Base-by-base conservation (phyloP, 208 protist genomes). In the Naegleria gruberi region DNA sequence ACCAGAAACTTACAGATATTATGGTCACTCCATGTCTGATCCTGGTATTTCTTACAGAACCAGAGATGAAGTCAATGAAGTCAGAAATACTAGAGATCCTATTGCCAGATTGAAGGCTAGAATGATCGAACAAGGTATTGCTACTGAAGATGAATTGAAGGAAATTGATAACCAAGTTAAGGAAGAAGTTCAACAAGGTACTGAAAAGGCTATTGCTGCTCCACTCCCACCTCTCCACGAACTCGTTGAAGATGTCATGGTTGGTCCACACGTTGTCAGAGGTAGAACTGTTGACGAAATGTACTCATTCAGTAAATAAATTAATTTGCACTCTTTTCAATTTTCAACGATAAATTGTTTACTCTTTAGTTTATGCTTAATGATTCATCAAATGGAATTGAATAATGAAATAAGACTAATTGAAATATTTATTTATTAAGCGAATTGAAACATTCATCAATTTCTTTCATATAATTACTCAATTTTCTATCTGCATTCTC, bases 21-120 rank as follows among this genome's bases (percentile, higher is more conserved):
- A 97, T 93, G 98, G 98, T 86, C 98, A 99, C 95, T 98, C 95
- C 51, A 99, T 99, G 98, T 98, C 97, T 51, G 98, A 99, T 94
- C 98, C 98, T 65, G 98, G 98, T 91, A 98, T 95, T 87, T 95
- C 96, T 73, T 99, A 99, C 95, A 97, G 98, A 93, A 96, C 94
- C 57, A 97, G 98, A 92, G 96, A 96, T 30, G 98, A 99, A 91
- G 96, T 99, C 74, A 93, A 97, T 90, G 89, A 95, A 65, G 96
- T 98, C 57, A 96, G 97, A 92, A 92, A 94, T 77, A 94, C 94
- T 55, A 95, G 95, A 89, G 97, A 99, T 91, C 96, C 95, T 86
- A 97, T 99, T 90, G 93, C 94, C 57, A 94, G 96, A 89, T 93
- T 98, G 92, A 95, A 95, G 90, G 90, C 95, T 26, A 94, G 96